Evolutionary conservation across 2,329 filamentous ascomycete genomes (phyloP), one percentile per base, ranked within the genome.

Genomic region (Fusarium chaquense): DNA sequence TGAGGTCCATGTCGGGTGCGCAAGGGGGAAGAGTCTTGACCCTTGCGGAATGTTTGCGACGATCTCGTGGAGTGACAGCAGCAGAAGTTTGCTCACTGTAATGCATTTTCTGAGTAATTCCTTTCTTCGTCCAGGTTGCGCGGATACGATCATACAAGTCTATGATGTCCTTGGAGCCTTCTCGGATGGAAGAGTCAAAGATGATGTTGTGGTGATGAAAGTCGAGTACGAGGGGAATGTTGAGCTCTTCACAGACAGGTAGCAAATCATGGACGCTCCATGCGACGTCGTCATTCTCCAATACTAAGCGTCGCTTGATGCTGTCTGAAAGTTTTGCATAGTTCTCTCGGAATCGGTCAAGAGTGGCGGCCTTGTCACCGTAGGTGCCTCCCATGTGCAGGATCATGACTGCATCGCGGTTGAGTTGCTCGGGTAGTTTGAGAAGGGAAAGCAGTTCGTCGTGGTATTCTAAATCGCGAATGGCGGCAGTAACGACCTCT

Each of bases 181-280:
- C 94, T 4, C 94, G 90, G 3, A 97, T 81, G 8, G 83, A 83
- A 0, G 86, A 76, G 76, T 97, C 92, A 74, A 97, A 97, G 11
- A 97, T 82, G 72, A 98, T 98, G 78, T 98, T 98, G 83, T 98
- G 93, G 73, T 98, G 95, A 76, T 98, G 95, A 72, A 89, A 98
- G 78, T 98, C 95, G 13, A 98, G 89, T 2, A 97, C 94, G 0
- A 98, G 81, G 0, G 95, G 95, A 40, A 98, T 97, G 76, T 95
- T 92, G n/a, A 98, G 84, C 79, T 97, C 94, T 78, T 98, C 92
- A 76, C 95, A 98, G 0, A 97, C 83, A 0, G 95, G 94, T 0
- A 98, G 83, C 8, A 98, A 82, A 74, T 98, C 94, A 73, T 98
- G 94, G 0, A 97, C 93, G n/a, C 88, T 91, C 91, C 93, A 98